Evolutionary conservation across 352 stramenopile genomes (phyloP), one percentile per base, ranked within the genome.

Genomic region (Pythium angustatum): DNA sequence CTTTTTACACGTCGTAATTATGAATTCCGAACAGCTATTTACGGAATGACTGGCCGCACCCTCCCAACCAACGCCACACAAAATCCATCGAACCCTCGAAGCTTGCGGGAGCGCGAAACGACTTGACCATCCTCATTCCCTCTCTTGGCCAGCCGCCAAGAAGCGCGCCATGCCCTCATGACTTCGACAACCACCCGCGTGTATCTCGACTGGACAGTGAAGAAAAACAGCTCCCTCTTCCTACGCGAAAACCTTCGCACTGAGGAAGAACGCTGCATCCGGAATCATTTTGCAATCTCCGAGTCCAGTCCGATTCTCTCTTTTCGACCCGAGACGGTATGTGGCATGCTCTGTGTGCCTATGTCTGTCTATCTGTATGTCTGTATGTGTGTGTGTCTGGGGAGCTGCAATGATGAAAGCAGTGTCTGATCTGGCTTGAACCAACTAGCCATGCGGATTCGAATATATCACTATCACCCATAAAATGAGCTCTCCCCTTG

Each of bases 401-500:
- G 59, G 47, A 68, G 74, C 72, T 87, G 85, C 85, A 61, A 93
- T 93, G 85, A 94, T 93, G 85, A 90, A 93, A 88, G 60, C 48
- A 68, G 65, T 80, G 62, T 74, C 83, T 87, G 75, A 90, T 82
- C 77, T 86, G 86, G 86, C 86, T 95, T 95, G 84, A 76, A 95
- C 86, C 86, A 95, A 95, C 86, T 93, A 95, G 86, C 84, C 83
- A 62, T 95, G 86, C 90, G 80, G 86, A 92, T 56, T 91, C 75
- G 66, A 92, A 93, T 86, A 85, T 91, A 93, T 90, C 84, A 95
- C 84, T 93, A 95, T 95, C 86, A 95, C 86, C 86, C 86, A 95
- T 95, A 93, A 93, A 91, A 90, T 95, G 86, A 95, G 86, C 86
- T 68, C 79, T 88, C 67, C 65, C 57, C 30, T 56, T 51, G 61